Percentiles rank a stretch among this genome's conserved stretches.
Conservation (phyloP, 192 early-diverging fungal species). For the Thamnidium elegans region DNA sequence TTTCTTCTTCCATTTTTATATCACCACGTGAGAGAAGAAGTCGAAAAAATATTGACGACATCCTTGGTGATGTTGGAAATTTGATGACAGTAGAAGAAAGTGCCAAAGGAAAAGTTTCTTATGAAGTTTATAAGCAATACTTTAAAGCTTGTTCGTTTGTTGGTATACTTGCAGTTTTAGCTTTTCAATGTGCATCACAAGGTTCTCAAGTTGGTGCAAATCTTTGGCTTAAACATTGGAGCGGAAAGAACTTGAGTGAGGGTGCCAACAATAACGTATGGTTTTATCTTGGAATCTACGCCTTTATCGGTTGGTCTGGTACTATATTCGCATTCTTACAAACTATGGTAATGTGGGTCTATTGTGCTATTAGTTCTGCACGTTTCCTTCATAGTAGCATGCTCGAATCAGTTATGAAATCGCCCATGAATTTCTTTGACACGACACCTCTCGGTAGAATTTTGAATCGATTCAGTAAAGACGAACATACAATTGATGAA, state of each 20-base stretch:
- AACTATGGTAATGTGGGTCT: conserved; percentile 71
- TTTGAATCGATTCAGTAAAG: conserved; percentile 87
- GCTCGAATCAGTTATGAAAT: conserved; percentile 65
- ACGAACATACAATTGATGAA: conserved; percentile 79
- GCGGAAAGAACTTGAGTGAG: conserved; percentile 50
- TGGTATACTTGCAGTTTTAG: conserved; percentile 54
- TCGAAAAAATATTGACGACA: conserved; percentile 34
- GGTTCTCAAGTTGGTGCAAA: conserved; percentile 57
- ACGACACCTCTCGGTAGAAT: conserved; percentile 80
- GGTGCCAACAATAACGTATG: conserved; percentile 39
- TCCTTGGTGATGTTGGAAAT: conserved; percentile 30
- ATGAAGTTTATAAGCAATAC: conserved; percentile 78
- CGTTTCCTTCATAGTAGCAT: conserved; percentile 70
- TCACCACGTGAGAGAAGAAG: conserved; percentile 7
- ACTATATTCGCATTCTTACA: conserved; percentile 63
- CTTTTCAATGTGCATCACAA: conserved; percentile 56
- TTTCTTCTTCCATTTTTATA: conserved; percentile 41
- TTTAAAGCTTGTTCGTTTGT: conserved; percentile 65
- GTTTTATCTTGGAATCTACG: conserved; percentile 78
- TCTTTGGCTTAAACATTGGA: conserved; percentile 77
- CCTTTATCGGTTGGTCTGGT: conserved; percentile 67
- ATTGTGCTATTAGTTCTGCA: conserved; percentile 78
- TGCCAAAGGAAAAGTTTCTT: conserved; percentile 77
- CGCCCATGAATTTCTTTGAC: conserved; percentile 78
- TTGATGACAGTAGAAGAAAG: conserved; percentile 80